Base-by-base conservation (phyloP, 495 filamentous ascomycete genomes). In the Astrothelium macrocarpum region DNA sequence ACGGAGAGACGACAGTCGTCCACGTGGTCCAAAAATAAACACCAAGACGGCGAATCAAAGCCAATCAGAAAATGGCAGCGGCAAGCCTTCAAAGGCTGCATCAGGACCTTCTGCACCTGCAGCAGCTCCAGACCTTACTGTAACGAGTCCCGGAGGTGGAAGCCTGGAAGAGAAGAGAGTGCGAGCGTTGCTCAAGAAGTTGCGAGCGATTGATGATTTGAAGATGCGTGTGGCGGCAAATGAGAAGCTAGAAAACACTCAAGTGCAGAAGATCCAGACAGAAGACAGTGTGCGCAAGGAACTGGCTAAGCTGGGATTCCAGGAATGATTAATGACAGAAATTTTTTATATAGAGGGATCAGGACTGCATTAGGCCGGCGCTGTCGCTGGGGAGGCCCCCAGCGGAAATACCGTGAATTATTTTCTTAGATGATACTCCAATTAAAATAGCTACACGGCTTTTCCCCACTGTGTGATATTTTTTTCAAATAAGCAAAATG, bases 221-320 rank as follows among this genome's bases (percentile, higher is more conserved):
- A 96, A 97, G 80, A 94, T 96, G 91, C 84, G 94, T 60, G 84
- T 90, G 65, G 94, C 93, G 2, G 85, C 85, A 39, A 95, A 94
- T 12, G 94, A 98, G 81, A 97, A 96, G 79, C 74, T 98, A 63
- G 94, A 98, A 76, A 91, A 96, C 73, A 98, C 94, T 58, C 94
- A 98, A 79, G 84, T 97, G 80, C 95, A 94, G 83, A 98, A 98
- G 82, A 98, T 98, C 66, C 81, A 84, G 25, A 98, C 92, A 3
- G 95, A 97, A 78, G 79, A 84, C 34, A 72, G 79, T 9, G 90
- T 98, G 34, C 80, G 90, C 62, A 88, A 85, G 75, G 94, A 98
- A 75, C 75, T 98, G 59, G 82, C 86, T 34, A 76, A 70, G n/a
- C 70, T 89, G 62, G 86, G 84, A 26, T 82, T 78, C 65, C 76